Percentiles rank a stretch among this genome's conserved stretches.
Conservation (phyloP, 176 grass and related monocot species). For the Musa beccarii region DNA sequence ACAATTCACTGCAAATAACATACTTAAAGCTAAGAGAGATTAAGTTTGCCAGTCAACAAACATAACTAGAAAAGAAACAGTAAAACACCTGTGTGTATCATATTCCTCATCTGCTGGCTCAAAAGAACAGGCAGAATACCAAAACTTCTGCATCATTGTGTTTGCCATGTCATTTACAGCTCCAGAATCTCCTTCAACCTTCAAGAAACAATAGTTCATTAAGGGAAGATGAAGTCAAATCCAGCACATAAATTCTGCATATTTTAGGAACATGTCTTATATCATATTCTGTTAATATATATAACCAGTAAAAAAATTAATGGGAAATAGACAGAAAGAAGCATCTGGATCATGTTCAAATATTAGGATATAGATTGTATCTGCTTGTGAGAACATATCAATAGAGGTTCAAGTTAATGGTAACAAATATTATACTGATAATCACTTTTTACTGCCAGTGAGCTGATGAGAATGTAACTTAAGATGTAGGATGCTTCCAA, state of each 20-base stretch:
- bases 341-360: not conserved
- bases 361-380: not conserved
- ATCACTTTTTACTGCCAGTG: not conserved
- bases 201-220: constrained; percentile 21
- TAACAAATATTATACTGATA: not conserved
- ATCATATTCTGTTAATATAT: no score
- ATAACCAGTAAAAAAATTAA: no score
- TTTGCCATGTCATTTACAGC: constrained; percentile 84
- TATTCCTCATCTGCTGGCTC: constrained; percentile 72
- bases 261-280: no score
- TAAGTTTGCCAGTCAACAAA: not conserved
- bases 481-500: not conserved
- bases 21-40: not conserved
- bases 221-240: not conserved
- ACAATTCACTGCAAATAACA: constrained; percentile 47
- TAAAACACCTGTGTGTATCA: constrained; percentile 61
- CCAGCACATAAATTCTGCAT: no score
- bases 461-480: not conserved
- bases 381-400: not conserved
- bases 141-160: constrained; percentile 91
- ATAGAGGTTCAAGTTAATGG: not conserved
- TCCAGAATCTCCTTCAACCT: constrained; percentile 75
- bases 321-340: not conserved
- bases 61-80: constrained; percentile 10
- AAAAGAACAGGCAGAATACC: constrained; percentile 92